Evolutionary conservation across 73 alveolate species (phyloP).

Genomic region (Paramecium sonneborni): DNA sequence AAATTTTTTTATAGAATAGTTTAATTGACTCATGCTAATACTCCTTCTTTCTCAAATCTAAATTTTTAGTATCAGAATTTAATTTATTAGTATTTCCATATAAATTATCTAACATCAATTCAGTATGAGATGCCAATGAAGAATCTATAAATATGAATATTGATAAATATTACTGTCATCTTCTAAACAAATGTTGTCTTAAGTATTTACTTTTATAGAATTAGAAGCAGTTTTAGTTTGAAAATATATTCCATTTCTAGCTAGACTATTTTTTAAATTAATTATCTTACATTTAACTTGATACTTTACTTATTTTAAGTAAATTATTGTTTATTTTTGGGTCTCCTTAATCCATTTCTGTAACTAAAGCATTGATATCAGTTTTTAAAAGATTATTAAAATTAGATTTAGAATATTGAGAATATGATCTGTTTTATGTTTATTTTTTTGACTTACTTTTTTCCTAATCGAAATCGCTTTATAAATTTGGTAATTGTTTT

Average conservation of each 20-base stretch:
- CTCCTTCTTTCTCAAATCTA: neutral
- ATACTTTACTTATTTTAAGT: neutral
- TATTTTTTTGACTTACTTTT: neutral
- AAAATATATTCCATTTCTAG: neutral
- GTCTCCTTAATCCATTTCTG: neutral
- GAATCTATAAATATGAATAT: conserved; percentile 27
- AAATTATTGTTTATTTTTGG: neutral
- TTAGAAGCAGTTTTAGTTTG: neutral
- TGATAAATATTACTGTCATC: neutral
- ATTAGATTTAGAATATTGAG: neutral
- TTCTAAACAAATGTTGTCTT: neutral
- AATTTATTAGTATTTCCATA: neutral
- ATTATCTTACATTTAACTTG: conserved; percentile 18
- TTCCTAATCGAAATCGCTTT: neutral
- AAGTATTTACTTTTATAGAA: neutral
- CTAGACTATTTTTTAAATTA: neutral
- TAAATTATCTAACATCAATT: conserved; percentile 29
- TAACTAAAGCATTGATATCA: neutral
- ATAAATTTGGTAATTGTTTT: neutral
- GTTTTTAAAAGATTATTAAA: neutral
- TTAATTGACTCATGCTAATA: neutral
- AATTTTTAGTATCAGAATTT: neutral
- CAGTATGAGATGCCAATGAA: neutral
- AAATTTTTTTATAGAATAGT: conserved; percentile 37
- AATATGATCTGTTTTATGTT: neutral